Conservation (phyloP, 2,329 filamentous ascomycete genomes). For the Xylariaceae sp. region DNA sequence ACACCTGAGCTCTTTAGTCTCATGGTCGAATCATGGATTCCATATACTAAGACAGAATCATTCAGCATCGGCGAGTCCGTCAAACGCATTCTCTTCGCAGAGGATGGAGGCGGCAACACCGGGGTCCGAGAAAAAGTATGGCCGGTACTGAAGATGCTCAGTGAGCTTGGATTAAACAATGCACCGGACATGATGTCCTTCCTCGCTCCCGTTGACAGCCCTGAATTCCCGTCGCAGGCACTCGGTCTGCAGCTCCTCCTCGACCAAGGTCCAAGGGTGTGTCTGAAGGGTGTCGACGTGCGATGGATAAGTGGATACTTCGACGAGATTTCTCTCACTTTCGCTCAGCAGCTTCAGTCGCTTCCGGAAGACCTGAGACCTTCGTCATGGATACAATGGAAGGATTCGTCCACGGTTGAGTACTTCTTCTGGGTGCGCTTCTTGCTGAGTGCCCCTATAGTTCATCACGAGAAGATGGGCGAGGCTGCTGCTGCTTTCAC, state of each 20-base stretch:
- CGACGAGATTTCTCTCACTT: no score
- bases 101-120: background rate
- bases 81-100: slow-evolving; percentile 16
- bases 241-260: no score
- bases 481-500: no score
- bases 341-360: slow-evolving; percentile 21
- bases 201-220: slow-evolving; percentile 32
- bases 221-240: no score
- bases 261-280: no score
- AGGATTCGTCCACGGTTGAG: slow-evolving; percentile 30
- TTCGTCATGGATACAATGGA: slow-evolving; percentile 29
- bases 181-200: slow-evolving; percentile 34
- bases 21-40: slow-evolving; percentile 24
- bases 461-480: no score
- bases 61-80: slow-evolving; percentile 34
- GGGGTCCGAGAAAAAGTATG: slow-evolving; percentile 18
- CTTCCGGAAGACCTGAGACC: slow-evolving; percentile 30
- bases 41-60: slow-evolving; percentile 24
- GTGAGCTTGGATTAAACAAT: slow-evolving; percentile 31
- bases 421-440: no score
- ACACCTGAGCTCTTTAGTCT: slow-evolving; percentile 28
- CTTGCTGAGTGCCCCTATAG: no score
- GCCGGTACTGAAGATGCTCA: slow-evolving; percentile 34
- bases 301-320: no score
- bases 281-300: no score